Evolutionary conservation across 192 early-diverging fungal species (phyloP).

Genomic region (Spinellus fusiger): DNA sequence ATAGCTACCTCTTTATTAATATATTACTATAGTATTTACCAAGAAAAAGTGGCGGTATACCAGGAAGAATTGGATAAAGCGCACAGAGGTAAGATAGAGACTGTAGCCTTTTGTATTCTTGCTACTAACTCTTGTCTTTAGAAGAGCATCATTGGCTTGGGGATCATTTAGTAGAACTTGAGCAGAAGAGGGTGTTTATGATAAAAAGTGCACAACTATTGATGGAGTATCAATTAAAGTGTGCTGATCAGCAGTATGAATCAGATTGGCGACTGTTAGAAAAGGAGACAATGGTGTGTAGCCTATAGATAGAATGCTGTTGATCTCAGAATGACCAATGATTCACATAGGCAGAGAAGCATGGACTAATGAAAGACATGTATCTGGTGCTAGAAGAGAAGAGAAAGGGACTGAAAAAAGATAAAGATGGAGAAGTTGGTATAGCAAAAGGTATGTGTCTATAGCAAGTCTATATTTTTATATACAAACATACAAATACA

Average conservation of each 20-base stretch:
- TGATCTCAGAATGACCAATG: background rate
- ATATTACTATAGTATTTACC: slow-evolving; percentile 9
- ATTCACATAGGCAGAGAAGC: slow-evolving; percentile 4
- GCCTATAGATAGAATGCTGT: background rate
- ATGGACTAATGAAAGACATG: slow-evolving; percentile 9
- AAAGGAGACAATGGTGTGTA: slow-evolving; percentile 2
- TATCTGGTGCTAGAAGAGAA: slow-evolving; percentile 14
- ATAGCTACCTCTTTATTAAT: background rate
- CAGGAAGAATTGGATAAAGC: slow-evolving; percentile 4
- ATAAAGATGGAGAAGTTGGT: slow-evolving; percentile 9
- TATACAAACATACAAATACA: no score
- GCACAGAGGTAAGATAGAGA: background rate
- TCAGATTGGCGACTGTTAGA: background rate
- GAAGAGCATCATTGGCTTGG: background rate
- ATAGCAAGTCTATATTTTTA: no score
- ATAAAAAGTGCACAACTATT: slow-evolving; percentile 10
- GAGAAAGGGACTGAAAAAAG: slow-evolving; percentile 9
- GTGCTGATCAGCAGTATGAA: background rate
- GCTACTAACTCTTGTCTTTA: background rate
- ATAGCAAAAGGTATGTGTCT: background rate
- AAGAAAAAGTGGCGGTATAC: slow-evolving; percentile 5
- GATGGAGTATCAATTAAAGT: slow-evolving; percentile 14
- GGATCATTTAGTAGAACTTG: background rate
- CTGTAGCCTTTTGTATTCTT: background rate
- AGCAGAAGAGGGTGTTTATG: background rate